Evolutionary conservation across 495 filamentous ascomycete genomes (phyloP).

Genomic region (Trypethelium eluteriae): DNA sequence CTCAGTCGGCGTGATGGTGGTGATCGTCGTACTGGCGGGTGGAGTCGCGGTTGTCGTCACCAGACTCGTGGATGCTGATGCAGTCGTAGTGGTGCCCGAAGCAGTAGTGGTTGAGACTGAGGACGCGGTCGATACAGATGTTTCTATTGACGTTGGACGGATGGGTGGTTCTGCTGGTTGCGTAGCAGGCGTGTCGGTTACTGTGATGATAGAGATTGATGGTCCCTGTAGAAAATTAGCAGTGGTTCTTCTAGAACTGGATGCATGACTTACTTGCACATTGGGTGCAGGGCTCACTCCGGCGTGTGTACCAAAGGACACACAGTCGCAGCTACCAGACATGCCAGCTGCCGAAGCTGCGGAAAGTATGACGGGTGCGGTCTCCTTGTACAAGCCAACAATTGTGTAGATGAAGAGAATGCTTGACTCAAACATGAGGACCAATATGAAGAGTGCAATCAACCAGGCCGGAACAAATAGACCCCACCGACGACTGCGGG

Average conservation of each 20-base stretch:
- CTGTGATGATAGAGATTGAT: background rate
- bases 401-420: background rate
- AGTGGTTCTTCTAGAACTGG: background rate
- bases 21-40: background rate
- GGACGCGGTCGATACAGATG: background rate
- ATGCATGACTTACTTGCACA: background rate
- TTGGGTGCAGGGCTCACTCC: background rate
- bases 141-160: background rate
- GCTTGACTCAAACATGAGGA: background rate
- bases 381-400: conserved; percentile 4
- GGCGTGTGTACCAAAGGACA: background rate
- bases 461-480: conserved; percentile 7
- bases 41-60: background rate
- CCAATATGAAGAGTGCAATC: background rate
- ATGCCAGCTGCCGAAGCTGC: conserved; percentile 5
- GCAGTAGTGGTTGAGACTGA: background rate
- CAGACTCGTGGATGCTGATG: background rate
- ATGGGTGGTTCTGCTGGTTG: background rate
- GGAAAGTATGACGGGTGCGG: background rate
- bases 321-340: background rate
- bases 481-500: background rate
- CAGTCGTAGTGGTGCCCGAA: background rate
- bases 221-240: background rate
- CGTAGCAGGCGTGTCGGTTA: background rate
- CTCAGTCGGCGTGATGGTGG: background rate